Percentiles rank a stretch among this genome's conserved stretches.
phyloP scores from a whole-genome alignment of 2,329 filamentous ascomycete species.

The Alternaria sp. region DNA sequence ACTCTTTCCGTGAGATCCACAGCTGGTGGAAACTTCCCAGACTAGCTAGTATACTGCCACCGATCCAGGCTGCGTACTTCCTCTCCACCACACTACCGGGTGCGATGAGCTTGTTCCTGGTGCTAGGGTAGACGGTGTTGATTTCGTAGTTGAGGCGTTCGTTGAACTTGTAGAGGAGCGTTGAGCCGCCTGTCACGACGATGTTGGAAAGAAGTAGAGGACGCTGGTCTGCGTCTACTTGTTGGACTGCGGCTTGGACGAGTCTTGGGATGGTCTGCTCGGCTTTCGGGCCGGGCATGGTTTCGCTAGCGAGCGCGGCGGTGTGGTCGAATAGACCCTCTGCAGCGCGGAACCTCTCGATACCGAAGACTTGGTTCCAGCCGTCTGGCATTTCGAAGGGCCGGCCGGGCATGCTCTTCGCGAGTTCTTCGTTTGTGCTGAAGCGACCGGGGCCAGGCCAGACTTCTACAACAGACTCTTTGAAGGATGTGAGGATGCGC shows the following conservation, averaged over 20 bases:
- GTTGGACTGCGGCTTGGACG: constrained; percentile 77
- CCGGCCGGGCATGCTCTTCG: constrained; percentile 75
- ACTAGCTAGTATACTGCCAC: constrained; percentile 93
- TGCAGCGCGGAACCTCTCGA: constrained; percentile 83
- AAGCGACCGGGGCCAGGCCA: constrained; percentile 84
- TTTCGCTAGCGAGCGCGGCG: constrained; percentile 67
- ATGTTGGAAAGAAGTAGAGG: constrained; percentile 86
- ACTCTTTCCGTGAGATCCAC: constrained; percentile 98
- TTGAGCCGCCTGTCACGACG: constrained; percentile 89
- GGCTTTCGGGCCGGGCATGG: constrained; percentile 66
- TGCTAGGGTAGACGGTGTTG: constrained; percentile 79
- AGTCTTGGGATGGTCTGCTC: constrained; percentile 84
- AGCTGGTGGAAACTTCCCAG: constrained; percentile 98
- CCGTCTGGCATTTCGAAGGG: constrained; percentile 98
- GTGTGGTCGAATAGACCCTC: constrained; percentile 92
- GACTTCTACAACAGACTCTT: constrained; percentile 94
- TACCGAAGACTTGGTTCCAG: constrained; percentile 92
- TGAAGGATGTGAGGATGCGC: constrained; percentile 92
- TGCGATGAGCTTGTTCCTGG: constrained; percentile 87
- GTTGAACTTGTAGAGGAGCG: constrained; percentile 87
- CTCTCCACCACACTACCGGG: constrained; percentile 86
- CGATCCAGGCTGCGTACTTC: constrained; percentile 93
- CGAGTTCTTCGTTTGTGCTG: constrained; percentile 75
- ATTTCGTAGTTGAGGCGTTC: constrained; percentile 90
- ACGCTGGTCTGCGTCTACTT: constrained; percentile 88